Percentiles rank a stretch among this genome's conserved stretches.
Conservation (phyloP, 345 rosid species). For the Camelina hispida region DNA sequence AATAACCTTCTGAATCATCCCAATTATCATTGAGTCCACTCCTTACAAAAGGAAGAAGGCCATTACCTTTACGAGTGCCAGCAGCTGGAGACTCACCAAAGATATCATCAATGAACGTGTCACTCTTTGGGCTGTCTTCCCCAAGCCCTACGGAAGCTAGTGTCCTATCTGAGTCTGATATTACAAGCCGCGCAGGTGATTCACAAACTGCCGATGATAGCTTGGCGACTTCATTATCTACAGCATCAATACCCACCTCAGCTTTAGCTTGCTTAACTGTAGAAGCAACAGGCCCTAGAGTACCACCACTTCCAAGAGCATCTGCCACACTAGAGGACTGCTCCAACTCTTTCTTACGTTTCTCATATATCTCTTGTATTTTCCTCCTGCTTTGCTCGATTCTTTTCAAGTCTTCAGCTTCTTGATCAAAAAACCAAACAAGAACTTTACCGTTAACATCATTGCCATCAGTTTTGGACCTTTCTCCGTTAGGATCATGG, state of each 20-base stretch:
- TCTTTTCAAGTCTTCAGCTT: slow-evolving; percentile 70
- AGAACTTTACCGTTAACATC: slow-evolving; percentile 61
- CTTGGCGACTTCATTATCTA: neutral
- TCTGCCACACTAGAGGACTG: slow-evolving; percentile 20
- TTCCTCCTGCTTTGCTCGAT: slow-evolving; percentile 82
- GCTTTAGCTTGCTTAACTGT: neutral
- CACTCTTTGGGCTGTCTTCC: slow-evolving; percentile 73
- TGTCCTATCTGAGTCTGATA: too few relatives aligned
- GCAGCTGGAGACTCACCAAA: slow-evolving; percentile 80
- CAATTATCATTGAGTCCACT: slow-evolving; percentile 89
- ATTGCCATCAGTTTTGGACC: slow-evolving; percentile 50
- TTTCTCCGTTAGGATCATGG: slow-evolving; percentile 25
- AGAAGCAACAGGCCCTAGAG: slow-evolving; percentile 12
- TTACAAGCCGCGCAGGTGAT: too few relatives aligned
- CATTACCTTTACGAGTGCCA: slow-evolving; percentile 64
- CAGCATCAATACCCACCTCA: slow-evolving; percentile 8
- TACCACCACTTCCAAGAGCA: slow-evolving; percentile 13
- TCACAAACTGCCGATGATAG: too few relatives aligned
- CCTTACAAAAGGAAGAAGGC: slow-evolving; percentile 54
- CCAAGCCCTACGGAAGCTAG: slow-evolving; percentile 44
- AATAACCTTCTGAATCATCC: slow-evolving; percentile 97
- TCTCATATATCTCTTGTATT: slow-evolving; percentile 74
- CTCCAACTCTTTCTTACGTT: slow-evolving; percentile 54
- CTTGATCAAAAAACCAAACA: slow-evolving; percentile 54
- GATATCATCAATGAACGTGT: slow-evolving; percentile 73